Base-by-base conservation (phyloP, 306 rosid genomes). In the cucumber (Cucumis sativus) region DNA sequence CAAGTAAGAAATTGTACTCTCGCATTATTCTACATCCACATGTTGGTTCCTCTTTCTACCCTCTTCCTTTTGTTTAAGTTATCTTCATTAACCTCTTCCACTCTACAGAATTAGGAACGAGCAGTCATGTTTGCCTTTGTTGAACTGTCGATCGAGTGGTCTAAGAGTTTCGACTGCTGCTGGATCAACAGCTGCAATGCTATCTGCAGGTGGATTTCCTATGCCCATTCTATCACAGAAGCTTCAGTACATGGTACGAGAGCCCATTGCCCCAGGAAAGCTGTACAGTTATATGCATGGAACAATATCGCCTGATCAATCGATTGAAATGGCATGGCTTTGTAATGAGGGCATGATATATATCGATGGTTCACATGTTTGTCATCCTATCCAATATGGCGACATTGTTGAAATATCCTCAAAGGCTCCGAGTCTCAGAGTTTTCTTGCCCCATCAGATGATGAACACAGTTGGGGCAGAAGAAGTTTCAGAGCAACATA, bases 101-200 rank as follows among this genome's bases (percentile, higher is more conserved):
- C 67, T 78, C 60, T 87, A 83, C 91, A 95, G 97, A 86, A 85
- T 90, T 52, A 84, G 55, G 80, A 83, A 82, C 30, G 85, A 79
- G 65, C 89, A 82, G 65, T 82, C 86, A 30, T 68, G 64, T 82
- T 84, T 83, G 15, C 91, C 84, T 12, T 78, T 80, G 47, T 86
- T 88, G 79, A 85, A 86, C 83, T 82, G 88, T 78, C 91, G 97
- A 72, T 95, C 98, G 79, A 95, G 98, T 65, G 97, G 98, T 75
- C 85, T 92, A 21, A 86, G 97, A 84, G 89, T 95, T 79, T 95
- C 97, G 33, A 84, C 98, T 7, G 96, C 92, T 58, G 92, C 97
- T 1, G 97, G 98, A 81, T 89, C 98, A 82, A 90, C 98, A 1
- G 97, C 97, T 75, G 97, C 98, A 45, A 92, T 95, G 98, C 93